Base-by-base conservation (phyloP, 208 protist genomes). In the Porcisia deanei region DNA sequence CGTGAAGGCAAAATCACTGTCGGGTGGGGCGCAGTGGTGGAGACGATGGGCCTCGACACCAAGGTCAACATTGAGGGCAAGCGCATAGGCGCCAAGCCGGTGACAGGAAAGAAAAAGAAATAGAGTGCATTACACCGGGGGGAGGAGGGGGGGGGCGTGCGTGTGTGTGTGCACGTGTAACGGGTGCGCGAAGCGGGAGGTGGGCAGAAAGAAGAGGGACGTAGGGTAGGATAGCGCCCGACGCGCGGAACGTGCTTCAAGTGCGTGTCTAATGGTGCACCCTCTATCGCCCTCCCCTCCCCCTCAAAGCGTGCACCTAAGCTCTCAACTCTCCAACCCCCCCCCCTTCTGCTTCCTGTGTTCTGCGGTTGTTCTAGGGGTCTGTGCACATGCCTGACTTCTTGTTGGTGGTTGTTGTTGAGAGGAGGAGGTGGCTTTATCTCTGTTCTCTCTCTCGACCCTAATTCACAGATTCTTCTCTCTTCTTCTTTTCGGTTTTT, bases 1-100 rank as follows among this genome's bases (percentile, higher is more conserved):
- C 97, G 99, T 71, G 99, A 99, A 91, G 99, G 99, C 74, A 98
- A 98, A 87, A 95, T 97, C 77, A 99, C 99, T 64, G 97, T 99
- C 79, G 99, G 98, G 73, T 98, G 98, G 83, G 99, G 99, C 70
- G 96, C 99, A 54, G 93, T 99, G 58, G 93, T 94, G 30, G 97
- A 99, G 85, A 89, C 98, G 65, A 69, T 98, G 1, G 94, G 87
- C 2, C 90, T 96, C 43, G 92, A 97, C 83, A 85, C 81, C 59
- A 97, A 96, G 83, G 92, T 96, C 39, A 94, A 77, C 81, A 96
- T 96, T 75, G 92, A 97, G 83, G 91, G 91, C 66, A 84, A 85
- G 78, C 80, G 80, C 75, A 52, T 68, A 54, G 78, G 43, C n/a
- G 73, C 54, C 22, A 85, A 85, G 82, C 75, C 77, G 43, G 75